Base-by-base conservation (phyloP, 1,284 basidiomycete genomes). In the Neolentinus lepideus region DNA sequence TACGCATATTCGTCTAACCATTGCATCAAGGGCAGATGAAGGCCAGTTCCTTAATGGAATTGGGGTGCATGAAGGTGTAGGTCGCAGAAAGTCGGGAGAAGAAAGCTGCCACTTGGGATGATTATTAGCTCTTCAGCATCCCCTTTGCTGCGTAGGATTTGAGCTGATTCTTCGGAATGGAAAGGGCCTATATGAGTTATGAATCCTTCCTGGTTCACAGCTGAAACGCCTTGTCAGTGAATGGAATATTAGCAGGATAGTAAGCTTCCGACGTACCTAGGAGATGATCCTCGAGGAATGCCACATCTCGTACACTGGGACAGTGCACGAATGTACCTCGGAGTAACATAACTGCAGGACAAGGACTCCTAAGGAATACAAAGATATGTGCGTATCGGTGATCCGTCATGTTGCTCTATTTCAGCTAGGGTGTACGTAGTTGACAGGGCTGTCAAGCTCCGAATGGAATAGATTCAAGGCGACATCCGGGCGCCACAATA, bases 51-150 rank as follows among this genome's bases (percentile, higher is more conserved):
- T 58, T 90, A 86, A 59, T 92, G 75, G 65, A 88, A 92, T 65
- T 94, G 92, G 1, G 91, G 90, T 0, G 90, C 90, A 66, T 94
- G 92, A 0, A 93, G 75, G 65, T 93, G 91, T 9, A 90, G 73
- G 67, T 93, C 92, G 60, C 80, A 81, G 67, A 92, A 94, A 0
- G 84, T 82, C 0, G 91, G 90, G 3, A 90, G 61, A 35, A 94
- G 58, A 68, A 93, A 92, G 46, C 74, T 77, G 22, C 85, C 84
- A 2, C 59, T 50, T 2, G 80, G 77, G 12, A 87, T 62, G 14
- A 68, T 57, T 25, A 64, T 67, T 38, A 73, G 56, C 2, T 62
- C 58, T 8, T 51, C 53, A 2, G 65, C 25, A 11, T 63, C 55
- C 16, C 63, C 56, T 6, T 68, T 56, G 3, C 75, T 58, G 9